Conservation (phyloP, 768 basidiomycete genomes). For the Rhodotorula sphaerocarpa region DNA sequence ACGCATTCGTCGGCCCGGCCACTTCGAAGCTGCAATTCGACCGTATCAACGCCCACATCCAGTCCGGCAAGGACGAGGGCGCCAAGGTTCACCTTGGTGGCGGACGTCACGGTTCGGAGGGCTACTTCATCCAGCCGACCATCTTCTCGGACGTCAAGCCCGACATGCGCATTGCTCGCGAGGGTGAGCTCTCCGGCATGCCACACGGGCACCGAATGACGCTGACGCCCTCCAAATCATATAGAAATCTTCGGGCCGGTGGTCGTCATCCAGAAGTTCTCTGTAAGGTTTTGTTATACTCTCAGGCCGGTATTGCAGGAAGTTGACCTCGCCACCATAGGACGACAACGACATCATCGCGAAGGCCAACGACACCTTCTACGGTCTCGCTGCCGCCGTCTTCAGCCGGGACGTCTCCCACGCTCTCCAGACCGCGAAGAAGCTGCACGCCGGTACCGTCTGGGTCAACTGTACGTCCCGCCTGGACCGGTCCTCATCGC, state of each 20-base stretch:
- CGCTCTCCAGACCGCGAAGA: constrained; percentile 63
- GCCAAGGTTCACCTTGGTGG: constrained; percentile 63
- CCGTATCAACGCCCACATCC: constrained; percentile 71
- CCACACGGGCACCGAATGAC: too few relatives aligned
- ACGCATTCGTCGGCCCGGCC: constrained; percentile 64
- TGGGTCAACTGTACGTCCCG: constrained; percentile 37
- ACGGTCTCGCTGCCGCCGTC: constrained; percentile 53
- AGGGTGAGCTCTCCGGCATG: constrained; percentile 44
- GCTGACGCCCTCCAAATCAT: too few relatives aligned
- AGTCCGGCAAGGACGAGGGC: constrained; percentile 63
- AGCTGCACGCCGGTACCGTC: constrained; percentile 59
- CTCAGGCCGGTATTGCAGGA: too few relatives aligned
- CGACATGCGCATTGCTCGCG: constrained; percentile 63
- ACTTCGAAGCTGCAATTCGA: constrained; percentile 61
- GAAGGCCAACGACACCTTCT: constrained; percentile 30
- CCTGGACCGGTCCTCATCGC: neutral
- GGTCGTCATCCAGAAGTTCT: constrained; percentile 66
- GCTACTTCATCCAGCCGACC: constrained; percentile 53
- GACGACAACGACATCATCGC: neutral
- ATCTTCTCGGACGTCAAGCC: constrained; percentile 56
- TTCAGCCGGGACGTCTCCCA: constrained; percentile 72
- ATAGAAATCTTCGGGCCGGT: constrained; percentile 48
- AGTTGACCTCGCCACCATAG: too few relatives aligned
- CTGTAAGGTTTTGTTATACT: too few relatives aligned
- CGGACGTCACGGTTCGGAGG: constrained; percentile 52